Conservation (phyloP, 1,284 basidiomycete species). For the Ustilago lituana region DNA sequence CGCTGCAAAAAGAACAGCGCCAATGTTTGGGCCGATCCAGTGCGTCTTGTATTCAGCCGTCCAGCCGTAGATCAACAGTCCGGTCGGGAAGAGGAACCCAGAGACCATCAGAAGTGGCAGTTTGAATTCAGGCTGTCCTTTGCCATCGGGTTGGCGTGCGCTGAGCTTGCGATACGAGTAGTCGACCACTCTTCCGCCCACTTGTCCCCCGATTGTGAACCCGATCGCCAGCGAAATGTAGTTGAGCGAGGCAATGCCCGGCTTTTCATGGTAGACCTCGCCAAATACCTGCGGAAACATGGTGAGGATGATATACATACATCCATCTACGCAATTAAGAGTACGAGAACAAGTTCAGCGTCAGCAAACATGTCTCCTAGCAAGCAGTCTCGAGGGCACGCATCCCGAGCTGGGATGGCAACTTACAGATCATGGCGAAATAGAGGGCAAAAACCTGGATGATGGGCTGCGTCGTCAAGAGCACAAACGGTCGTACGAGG, state of each 20-base stretch:
- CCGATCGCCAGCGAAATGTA: constrained; percentile 73
- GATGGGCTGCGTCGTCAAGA: constrained; percentile 71
- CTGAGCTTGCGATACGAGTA: constrained; percentile 72
- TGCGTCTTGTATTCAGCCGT: constrained; percentile 72
- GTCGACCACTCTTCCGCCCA: constrained; percentile 74
- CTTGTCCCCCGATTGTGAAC: constrained; percentile 69
- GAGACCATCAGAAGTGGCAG: constrained; percentile 74
- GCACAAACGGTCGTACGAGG: constrained; percentile 70
- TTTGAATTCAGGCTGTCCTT: constrained; percentile 70
- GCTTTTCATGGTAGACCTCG: constrained; percentile 69
- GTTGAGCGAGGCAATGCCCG: constrained; percentile 73
- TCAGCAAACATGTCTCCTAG: too few relatives aligned
- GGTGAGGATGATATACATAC: constrained; percentile 73
- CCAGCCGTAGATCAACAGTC: constrained; percentile 77
- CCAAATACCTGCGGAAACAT: constrained; percentile 74
- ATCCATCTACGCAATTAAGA: too few relatives aligned
- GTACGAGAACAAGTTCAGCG: too few relatives aligned
- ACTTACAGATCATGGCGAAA: constrained; percentile 66
- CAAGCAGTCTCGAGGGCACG: too few relatives aligned
- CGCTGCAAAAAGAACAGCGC: constrained; percentile 33
- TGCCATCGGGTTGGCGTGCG: constrained; percentile 70
- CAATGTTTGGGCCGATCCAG: constrained; percentile 76
- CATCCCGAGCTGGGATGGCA: too few relatives aligned
- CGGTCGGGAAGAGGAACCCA: constrained; percentile 72
- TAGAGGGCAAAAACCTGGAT: constrained; percentile 70